Percentiles rank a stretch among this genome's conserved stretches.
Conservation (phyloP, 805 yeast genomes). For the Candida insectalens region DNA sequence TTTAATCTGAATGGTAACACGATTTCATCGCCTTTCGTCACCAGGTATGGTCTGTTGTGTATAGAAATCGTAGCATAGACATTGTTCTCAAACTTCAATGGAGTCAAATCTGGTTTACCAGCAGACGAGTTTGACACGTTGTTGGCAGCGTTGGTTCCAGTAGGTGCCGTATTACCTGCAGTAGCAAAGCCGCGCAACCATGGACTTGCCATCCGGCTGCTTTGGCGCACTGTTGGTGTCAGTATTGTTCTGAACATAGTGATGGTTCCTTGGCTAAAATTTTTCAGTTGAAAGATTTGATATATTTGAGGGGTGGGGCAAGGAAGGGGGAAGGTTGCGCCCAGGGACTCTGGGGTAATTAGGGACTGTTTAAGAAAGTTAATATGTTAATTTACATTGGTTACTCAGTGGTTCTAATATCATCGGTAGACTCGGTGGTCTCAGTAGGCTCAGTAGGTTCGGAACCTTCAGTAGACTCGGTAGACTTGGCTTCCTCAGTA, state of each 20-base stretch:
- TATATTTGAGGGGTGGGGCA: too few relatives aligned
- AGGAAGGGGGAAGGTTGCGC: too few relatives aligned
- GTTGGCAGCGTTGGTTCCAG: conserved; percentile 3
- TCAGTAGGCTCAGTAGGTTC: too few relatives aligned
- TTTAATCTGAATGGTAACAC: conserved; percentile 71
- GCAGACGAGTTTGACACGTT: background rate
- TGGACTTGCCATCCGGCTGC: background rate
- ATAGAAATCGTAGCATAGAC: conserved; percentile 77
- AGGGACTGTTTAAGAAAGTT: too few relatives aligned
- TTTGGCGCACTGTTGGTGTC: conserved; percentile 1
- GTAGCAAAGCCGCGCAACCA: too few relatives aligned
- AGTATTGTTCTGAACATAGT: conserved; percentile 4
- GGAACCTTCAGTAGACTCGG: too few relatives aligned
- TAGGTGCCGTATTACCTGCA: too few relatives aligned
- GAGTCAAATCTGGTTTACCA: conserved; percentile 35
- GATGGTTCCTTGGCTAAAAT: background rate
- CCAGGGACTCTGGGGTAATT: too few relatives aligned
- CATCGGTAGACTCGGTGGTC: too few relatives aligned
- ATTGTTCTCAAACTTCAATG: conserved; percentile 56
- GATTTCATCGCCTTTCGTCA: conserved; percentile 84
- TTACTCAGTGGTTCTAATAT: too few relatives aligned
- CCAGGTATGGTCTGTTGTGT: conserved; percentile 77
- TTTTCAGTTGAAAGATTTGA: background rate
- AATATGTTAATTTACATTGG: too few relatives aligned
- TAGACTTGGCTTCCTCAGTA: too few relatives aligned